These are phyloP conservation scores for Naganishia vaughanmartiniae DNA, from an alignment of 768 basidiomycete species.

Conservation along the genomic window DNA sequence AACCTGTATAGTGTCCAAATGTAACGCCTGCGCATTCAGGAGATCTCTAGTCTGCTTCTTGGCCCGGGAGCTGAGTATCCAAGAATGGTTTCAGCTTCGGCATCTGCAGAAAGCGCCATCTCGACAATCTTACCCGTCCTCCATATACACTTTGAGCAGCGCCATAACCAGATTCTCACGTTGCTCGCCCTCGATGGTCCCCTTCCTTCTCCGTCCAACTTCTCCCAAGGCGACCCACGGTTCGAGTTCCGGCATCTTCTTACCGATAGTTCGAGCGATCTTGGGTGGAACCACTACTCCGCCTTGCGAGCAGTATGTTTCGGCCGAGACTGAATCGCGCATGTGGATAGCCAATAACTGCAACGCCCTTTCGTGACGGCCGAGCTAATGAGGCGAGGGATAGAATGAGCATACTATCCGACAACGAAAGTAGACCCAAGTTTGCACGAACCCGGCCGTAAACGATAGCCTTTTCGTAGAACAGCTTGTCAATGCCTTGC, in stretches of 20 bases:
- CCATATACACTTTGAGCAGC: slow-evolving; percentile 78
- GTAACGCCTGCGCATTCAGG: slow-evolving; percentile 74
- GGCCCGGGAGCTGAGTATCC: slow-evolving; percentile 46
- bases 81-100: background rate
- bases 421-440: background rate
- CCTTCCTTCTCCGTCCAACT: slow-evolving; percentile 46
- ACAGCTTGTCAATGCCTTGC: slow-evolving; percentile 60
- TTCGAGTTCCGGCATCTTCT: slow-evolving; percentile 57
- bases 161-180: slow-evolving; percentile 66
- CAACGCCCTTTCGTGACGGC: slow-evolving; percentile 65
- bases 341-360: slow-evolving; percentile 66
- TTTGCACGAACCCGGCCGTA: slow-evolving; percentile 65
- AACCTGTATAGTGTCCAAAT: slow-evolving; percentile 75
- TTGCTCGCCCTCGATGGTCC: slow-evolving; percentile 56
- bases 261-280: slow-evolving; percentile 59
- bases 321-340: slow-evolving; percentile 72
- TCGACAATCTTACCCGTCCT: slow-evolving; percentile 60
- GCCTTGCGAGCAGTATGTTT: slow-evolving; percentile 77
- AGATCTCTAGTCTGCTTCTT: slow-evolving; percentile 64
- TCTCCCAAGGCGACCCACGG: slow-evolving; percentile 59
- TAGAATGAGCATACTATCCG: background rate
- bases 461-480: slow-evolving; percentile 72
- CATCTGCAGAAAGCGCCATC: background rate
- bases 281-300: slow-evolving; percentile 70
- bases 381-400: slow-evolving; percentile 52